Conservation (phyloP, 2,329 filamentous ascomycete species). For the Ascocoryne sarcoides region DNA sequence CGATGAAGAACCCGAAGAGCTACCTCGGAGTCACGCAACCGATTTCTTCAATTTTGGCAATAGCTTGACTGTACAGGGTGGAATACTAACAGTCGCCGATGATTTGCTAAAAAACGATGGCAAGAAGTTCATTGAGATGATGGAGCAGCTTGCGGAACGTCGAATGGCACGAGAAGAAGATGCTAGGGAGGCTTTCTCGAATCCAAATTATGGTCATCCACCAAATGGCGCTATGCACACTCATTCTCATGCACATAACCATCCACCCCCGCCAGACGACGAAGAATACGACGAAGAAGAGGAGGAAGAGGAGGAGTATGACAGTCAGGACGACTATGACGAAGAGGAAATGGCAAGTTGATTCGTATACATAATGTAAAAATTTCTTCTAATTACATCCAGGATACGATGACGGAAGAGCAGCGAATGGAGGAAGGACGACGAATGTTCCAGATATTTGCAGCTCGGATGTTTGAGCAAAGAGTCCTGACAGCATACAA, state of each 20-base stretch:
- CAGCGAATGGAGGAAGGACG: conserved; percentile 98
- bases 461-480: conserved; percentile 98
- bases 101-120: conserved; percentile 98
- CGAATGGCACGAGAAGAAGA: conserved; percentile 96
- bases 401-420: conserved; percentile 97
- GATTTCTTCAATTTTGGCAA: conserved; percentile 98
- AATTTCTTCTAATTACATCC: conserved; percentile 33
- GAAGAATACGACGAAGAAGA: conserved; percentile 59
- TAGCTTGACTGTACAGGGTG: conserved; percentile 92
- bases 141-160: conserved; percentile 96
- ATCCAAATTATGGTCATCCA: conserved; percentile 48
- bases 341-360: conserved; percentile 61
- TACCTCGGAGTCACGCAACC: conserved; percentile 57
- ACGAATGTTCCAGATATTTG: conserved; percentile 99
- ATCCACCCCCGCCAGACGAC: conserved; percentile 63
- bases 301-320: conserved; percentile 52
- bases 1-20: conserved; percentile 55
- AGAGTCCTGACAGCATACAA: conserved; percentile 93
- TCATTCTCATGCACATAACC: conserved; percentile 49
- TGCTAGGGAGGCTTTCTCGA: conserved; percentile 54
- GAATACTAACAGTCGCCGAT: conserved; percentile 96
- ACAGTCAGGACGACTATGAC: conserved; percentile 58
- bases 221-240: conserved; percentile 45
- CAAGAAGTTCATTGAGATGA: conserved; percentile 99
- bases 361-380: no score